Evolutionary conservation across 2,329 filamentous ascomycete species (phyloP).

Genomic region (Lachnum nothofagi): DNA sequence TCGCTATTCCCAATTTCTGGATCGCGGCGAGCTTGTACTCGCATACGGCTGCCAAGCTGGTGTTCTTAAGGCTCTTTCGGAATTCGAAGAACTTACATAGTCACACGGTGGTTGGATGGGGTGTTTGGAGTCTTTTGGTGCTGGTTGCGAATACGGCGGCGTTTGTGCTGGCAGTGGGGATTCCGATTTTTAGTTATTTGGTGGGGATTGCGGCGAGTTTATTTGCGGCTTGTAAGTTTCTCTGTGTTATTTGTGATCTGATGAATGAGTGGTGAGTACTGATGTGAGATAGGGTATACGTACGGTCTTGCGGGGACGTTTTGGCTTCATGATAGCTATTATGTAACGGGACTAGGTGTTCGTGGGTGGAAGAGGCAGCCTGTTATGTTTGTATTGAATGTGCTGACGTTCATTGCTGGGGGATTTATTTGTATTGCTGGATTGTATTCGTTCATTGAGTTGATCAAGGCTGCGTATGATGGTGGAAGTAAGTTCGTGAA

Average conservation of each 20-base stretch:
- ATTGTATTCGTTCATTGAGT: constrained; percentile 9
- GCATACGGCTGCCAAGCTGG: constrained; percentile 59
- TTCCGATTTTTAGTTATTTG: constrained; percentile 63
- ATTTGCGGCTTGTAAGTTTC: constrained; percentile 51
- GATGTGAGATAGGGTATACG: constrained; percentile 50
- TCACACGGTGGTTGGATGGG: constrained; percentile 53
- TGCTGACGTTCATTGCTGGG: constrained; percentile 10
- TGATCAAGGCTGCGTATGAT: constrained; percentile 11
- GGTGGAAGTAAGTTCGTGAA: constrained; percentile 9
- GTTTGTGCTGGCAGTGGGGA: constrained; percentile 61
- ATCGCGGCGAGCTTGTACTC: constrained; percentile 67
- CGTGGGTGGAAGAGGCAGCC: constrained; percentile 1
- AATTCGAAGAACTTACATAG: constrained; percentile 57
- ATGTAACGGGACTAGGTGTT: constrained; percentile 3
- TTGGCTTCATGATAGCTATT: constrained; percentile 38
- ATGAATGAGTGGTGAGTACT: too few relatives aligned
- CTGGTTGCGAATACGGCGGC: constrained; percentile 45
- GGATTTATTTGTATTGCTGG: constrained; percentile 15
- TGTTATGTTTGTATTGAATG: constrained; percentile 5
- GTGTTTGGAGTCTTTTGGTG: constrained; percentile 46
- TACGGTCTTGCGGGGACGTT: constrained; percentile 43
- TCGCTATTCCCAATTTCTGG: constrained; percentile 65
- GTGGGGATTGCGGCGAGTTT: constrained; percentile 58
- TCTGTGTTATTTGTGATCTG: too few relatives aligned
- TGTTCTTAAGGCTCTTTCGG: constrained; percentile 59